Percentiles rank a stretch among this genome's conserved stretches.
These are phyloP conservation scores for Dothiorella sarmentorum DNA, from an alignment of 2,329 filamentous ascomycete species.

Conservation along the genomic window DNA sequence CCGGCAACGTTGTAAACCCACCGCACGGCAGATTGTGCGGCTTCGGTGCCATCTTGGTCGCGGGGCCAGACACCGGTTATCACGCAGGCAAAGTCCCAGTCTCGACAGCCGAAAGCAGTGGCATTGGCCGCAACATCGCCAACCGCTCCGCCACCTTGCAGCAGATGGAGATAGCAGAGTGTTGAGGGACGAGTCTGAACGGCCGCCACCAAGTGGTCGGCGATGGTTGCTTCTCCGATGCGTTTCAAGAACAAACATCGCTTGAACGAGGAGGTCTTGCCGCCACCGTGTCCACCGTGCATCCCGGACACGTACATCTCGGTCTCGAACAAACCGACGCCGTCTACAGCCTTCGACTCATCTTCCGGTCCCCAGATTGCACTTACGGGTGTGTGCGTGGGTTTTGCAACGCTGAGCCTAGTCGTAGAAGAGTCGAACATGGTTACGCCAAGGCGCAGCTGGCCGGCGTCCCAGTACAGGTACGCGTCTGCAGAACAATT, in stretches of 20 bases:
- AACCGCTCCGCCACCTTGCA: conserved; percentile 57
- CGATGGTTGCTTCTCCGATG: conserved; percentile 40
- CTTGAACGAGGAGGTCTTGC: conserved; percentile 64
- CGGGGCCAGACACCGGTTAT: conserved; percentile 61
- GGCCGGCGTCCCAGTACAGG: conserved; percentile 49
- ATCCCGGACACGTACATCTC: conserved; percentile 61
- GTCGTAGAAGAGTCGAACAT: conserved; percentile 43
- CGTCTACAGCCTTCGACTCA: conserved; percentile 41
- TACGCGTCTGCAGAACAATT: conserved; percentile 54
- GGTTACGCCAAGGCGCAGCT: conserved; percentile 53
- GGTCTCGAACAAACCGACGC: conserved; percentile 52
- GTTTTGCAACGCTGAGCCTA: conserved; percentile 16
- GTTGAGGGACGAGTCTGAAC: conserved; percentile 49
- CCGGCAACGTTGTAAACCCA: conserved; percentile 57
- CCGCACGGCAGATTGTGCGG: conserved; percentile 36
- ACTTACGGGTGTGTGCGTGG: conserved; percentile 17
- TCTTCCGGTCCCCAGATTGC: conserved; percentile 36
- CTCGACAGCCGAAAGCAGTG: conserved; percentile 60
- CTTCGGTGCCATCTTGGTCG: conserved; percentile 47
- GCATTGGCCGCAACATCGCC: conserved; percentile 42
- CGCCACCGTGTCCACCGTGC: conserved; percentile 56
- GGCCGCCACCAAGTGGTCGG: conserved; percentile 42
- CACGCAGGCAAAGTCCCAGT: conserved; percentile 63
- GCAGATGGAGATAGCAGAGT: conserved; percentile 60
- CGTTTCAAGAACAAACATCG: conserved; percentile 58